Percentiles rank a stretch among this genome's conserved stretches.
Evolutionary conservation across 2,329 filamentous ascomycete genomes (phyloP).

Genomic region (Cryphonectria radicalis): DNA sequence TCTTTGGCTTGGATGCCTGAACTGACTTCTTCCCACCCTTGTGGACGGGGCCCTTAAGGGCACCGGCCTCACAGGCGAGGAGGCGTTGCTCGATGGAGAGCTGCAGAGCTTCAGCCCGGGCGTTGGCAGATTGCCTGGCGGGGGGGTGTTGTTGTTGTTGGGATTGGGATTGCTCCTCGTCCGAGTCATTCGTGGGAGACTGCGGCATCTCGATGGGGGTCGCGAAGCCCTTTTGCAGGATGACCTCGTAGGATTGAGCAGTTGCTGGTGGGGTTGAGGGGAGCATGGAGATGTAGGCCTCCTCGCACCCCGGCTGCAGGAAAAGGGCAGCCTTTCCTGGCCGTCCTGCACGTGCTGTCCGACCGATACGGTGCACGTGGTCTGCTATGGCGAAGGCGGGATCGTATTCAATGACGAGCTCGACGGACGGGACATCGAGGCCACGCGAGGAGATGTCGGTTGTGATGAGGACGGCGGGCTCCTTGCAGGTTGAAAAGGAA

Average conservation of each 20-base stretch:
- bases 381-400: conserved; percentile 92
- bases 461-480: conserved; percentile 83
- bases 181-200: conserved; percentile 58
- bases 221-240: conserved; percentile 69
- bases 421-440: conserved; percentile 92
- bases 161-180: conserved; percentile 59
- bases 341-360: conserved; percentile 90
- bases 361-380: conserved; percentile 91
- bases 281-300: conserved; percentile 83
- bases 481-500: conserved; percentile 73
- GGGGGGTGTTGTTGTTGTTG: conserved; percentile 41
- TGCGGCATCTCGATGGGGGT: conserved; percentile 63
- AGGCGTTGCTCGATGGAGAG: conserved; percentile 64
- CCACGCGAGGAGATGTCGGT: conserved; percentile 96
- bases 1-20: conserved; percentile 10
- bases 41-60: conserved; percentile 26
- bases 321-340: conserved; percentile 88
- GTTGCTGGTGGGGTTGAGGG: conserved; percentile 54
- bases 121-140: conserved; percentile 49
- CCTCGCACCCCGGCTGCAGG: conserved; percentile 87
- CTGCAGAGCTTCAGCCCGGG: conserved; percentile 59
- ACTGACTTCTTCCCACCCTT: conserved; percentile 46
- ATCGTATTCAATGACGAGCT: conserved; percentile 95
- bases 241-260: conserved; percentile 56
- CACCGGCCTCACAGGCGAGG: conserved; percentile 41